Base-by-base conservation (phyloP, 129 eudicot genomes). In the Silybum marianum region DNA sequence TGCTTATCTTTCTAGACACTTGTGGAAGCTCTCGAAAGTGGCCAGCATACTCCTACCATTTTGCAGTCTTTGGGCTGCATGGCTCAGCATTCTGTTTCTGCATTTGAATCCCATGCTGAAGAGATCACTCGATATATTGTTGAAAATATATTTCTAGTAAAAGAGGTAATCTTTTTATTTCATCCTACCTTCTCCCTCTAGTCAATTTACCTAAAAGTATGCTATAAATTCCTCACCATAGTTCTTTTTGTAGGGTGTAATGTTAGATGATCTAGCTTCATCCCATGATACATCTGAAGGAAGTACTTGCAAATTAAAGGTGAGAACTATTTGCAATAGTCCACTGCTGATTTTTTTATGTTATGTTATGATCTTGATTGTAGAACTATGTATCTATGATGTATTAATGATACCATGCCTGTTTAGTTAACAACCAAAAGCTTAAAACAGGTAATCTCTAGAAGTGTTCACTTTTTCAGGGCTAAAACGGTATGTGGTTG, bases 11-110 rank as follows among this genome's bases (percentile, higher is more conserved):
- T 80, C 66, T 83, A 96, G 98, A 85, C 54, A 71, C 93, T 96
- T 69, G 84, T 93, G 88, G 86, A 91, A 79, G 91, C 93, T 72
- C 89, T 96, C 73, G 81, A 78, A 66, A 58, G 76, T 71, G 91
- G 92, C 79, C 80, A 84, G 84, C 85, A 91, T 66, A 72, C 83
- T 80, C 97, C 94, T 13, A 87, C 97, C n/a, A 87, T 88, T 48
- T 80, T 96, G 90, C 95, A 96, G 85, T 91, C 99, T 48, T 86
- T 93, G 85, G 98, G 99, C 71, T 91, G 93, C 83, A 28, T 93
- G 77, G 93, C 97, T 18, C 98, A 91, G 78, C 87, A 88, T 87
- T 89, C 86, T 30, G 77, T 83, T 80, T 78, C 88, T 73, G 73
- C 92, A 71, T 89, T 88, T 85, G 95, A 96, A 80, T 63, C 87